Evolutionary conservation across 306 rosid species (phyloP), one percentile per base, ranked within the genome.

Genomic region (Comarum palustre): DNA sequence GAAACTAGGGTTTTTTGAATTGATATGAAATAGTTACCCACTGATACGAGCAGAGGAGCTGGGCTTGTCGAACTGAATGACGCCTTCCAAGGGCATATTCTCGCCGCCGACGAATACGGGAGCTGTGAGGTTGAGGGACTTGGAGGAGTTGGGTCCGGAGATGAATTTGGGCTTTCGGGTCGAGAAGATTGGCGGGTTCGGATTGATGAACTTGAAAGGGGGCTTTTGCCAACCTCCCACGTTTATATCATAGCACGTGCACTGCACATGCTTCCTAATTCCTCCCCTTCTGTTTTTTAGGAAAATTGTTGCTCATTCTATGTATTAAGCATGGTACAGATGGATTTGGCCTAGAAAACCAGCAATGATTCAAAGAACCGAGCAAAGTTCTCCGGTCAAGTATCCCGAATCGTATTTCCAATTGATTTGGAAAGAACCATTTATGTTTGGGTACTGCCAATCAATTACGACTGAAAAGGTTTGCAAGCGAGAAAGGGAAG

Each of bases 81-180:
- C 99, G 54, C 99, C 99, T 73, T 94, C 99, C 83, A 91, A 72
- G 14, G 96, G 97, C 69, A 94, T 87, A 77, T 81, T 90, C 69
- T 91, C 79, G 17, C 73, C 84, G 45, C 87, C 80, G 36, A 94
- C 96, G 60, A 88, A 87, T 64, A 91, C 86, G 0, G 87, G 82
- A 31, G 34, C 34, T 7, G 90, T 64, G 46, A 89, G 79, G 69
- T 80, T 80, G 5, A 84, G 68, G 71, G 87, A 77, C 75, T 68
- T 87, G 4, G 73, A 12, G 74, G 82, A 72, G 51, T 52, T 69
- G 75, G 57, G 60, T 48, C 22, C 68, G n/a, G 87, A 50, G 45
- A 68, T 20, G 71, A 88, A 69, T 57, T 75, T 82, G 32, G 88
- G 55, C 39, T 39, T 74, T 59, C 86, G 82, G 63, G 61, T 54